Conservation (phyloP, 176 grass and related monocot species). For the sorghum (Sorghum bicolor) region DNA sequence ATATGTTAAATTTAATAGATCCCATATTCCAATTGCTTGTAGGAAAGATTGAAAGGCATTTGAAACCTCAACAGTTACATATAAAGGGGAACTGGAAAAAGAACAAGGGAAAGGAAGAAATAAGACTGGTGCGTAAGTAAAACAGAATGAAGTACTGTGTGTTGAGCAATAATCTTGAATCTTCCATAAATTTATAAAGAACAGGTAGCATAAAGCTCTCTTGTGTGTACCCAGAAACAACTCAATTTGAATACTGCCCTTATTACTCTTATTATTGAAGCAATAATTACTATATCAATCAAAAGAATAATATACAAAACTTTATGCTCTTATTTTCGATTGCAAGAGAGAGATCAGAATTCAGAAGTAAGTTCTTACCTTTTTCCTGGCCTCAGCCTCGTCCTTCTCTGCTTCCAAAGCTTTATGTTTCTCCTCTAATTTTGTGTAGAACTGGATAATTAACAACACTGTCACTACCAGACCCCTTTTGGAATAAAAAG, state of each 20-base stretch:
- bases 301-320: background rate
- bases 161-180: background rate
- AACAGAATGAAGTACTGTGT: background rate
- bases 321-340: too few species aligned
- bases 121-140: background rate
- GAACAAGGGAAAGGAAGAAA: background rate
- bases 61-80: background rate
- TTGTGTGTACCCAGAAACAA: background rate
- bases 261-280: background rate
- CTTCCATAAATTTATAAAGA: background rate
- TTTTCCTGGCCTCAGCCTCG: constrained; percentile 61
- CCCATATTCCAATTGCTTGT: background rate
- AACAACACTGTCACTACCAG: constrained; percentile 16
- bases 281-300: background rate
- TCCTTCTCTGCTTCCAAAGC: constrained; percentile 71
- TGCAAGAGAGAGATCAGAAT: background rate
- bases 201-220: background rate
- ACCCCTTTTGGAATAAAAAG: background rate
- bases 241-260: background rate
- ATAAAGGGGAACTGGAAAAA: background rate
- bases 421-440: constrained; percentile 82
- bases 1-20: background rate
- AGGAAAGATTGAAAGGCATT: background rate
- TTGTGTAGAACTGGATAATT: constrained; percentile 73
- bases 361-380: constrained; percentile 30